phyloP scores from a whole-genome alignment of 2,329 filamentous ascomycete species.

The Calonectria henricotiae region DNA sequence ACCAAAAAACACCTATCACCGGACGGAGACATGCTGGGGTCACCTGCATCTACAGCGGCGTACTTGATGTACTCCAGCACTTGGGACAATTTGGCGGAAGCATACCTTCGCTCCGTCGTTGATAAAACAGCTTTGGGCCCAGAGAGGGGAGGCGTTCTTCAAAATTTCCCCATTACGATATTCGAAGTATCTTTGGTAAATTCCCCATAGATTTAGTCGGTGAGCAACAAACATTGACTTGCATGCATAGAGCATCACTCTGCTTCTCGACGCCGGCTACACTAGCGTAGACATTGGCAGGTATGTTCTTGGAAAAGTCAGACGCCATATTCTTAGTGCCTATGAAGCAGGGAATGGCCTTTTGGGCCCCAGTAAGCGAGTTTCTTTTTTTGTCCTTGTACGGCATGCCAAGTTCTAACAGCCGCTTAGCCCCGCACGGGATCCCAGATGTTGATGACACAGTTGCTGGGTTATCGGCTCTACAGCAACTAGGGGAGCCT shows the following conservation, averaged over 20 bases:
- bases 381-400: background rate
- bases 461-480: background rate
- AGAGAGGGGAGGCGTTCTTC: slow-evolving; percentile 1
- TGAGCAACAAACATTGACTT: background rate
- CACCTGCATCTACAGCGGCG: slow-evolving; percentile 1
- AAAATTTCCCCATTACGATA: slow-evolving; percentile 6
- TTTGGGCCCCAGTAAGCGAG: background rate
- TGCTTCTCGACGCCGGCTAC: background rate
- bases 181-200: slow-evolving; percentile 13
- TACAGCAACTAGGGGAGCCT: background rate
- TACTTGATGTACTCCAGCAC: background rate
- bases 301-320: background rate
- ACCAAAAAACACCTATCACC: background rate
- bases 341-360: background rate
- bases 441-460: slow-evolving; percentile 1
- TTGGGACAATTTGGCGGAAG: slow-evolving; percentile 7
- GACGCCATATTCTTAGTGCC: background rate
- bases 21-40: slow-evolving; percentile 1
- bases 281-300: background rate
- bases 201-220: background rate
- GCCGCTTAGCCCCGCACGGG: background rate
- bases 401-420: background rate
- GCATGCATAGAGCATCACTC: background rate
- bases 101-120: background rate
- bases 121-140: slow-evolving; percentile 2